These are phyloP conservation scores for Priceomyces fermenticarens DNA, from an alignment of 805 yeast species.

Conservation along the genomic window DNA sequence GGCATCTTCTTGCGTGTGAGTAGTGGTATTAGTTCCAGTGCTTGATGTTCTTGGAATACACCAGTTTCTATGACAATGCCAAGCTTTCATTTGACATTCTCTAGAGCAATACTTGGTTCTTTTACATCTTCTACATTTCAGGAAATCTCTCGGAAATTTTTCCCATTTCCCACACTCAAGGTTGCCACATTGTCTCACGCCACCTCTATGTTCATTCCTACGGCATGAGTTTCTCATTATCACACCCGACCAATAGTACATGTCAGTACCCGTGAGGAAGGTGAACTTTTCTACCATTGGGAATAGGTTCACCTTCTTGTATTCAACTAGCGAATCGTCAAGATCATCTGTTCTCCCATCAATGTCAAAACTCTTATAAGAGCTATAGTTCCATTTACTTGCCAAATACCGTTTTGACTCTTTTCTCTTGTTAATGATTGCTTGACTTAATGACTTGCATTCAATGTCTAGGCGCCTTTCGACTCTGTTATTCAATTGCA, in stretches of 20 bases:
- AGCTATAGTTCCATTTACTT: constrained; percentile 39
- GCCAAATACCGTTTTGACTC: constrained; percentile 29
- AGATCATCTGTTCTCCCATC: constrained; percentile 26
- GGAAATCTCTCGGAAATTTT: constrained; percentile 82
- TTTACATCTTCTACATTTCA: constrained; percentile 91
- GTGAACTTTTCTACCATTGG: constrained; percentile 93
- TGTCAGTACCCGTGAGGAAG: constrained; percentile 64
- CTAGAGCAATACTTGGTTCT: constrained; percentile 93
- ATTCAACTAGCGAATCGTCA: constrained; percentile 43
- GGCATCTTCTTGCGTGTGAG: constrained; percentile 4
- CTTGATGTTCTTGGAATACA: constrained; percentile 55
- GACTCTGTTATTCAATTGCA: constrained; percentile 30
- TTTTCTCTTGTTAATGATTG: constrained; percentile 31
- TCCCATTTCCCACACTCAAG: constrained; percentile 96
- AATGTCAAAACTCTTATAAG: constrained; percentile 38
- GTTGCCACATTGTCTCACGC: constrained; percentile 92
- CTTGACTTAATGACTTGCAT: constrained; percentile 24
- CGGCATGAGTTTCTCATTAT: constrained; percentile 95
- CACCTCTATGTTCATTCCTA: constrained; percentile 81
- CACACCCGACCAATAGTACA: constrained; percentile 97
- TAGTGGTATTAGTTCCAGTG: constrained; percentile 15
- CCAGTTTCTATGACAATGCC: constrained; percentile 95
- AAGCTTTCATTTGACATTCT: constrained; percentile 86
- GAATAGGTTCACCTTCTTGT: constrained; percentile 63
- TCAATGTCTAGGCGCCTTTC: constrained; percentile 30